These are phyloP conservation scores for Ceratobasidium sp. DNA, from an alignment of 1,284 basidiomycete genomes.

Conservation along the genomic window DNA sequence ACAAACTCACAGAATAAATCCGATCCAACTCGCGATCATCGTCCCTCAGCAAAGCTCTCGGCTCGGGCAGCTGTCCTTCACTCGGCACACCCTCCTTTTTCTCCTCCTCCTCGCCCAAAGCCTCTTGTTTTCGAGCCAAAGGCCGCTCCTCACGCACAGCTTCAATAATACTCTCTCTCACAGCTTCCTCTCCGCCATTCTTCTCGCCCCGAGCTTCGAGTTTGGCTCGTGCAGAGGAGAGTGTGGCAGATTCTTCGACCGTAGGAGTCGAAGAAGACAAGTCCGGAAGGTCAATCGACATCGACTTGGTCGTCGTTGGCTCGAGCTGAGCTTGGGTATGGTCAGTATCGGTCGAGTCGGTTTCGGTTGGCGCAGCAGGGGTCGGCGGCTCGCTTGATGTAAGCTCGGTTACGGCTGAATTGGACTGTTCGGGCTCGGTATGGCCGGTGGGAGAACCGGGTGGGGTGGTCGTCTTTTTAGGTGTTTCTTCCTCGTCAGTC, in stretches of 20 bases:
- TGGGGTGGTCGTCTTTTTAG: slow-evolving; percentile 22
- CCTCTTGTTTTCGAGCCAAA: slow-evolving; percentile 86
- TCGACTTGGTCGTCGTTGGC: background rate
- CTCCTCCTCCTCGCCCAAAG: slow-evolving; percentile 55
- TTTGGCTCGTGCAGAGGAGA: slow-evolving; percentile 37
- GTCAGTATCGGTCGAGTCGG: background rate
- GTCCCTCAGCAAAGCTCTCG: slow-evolving; percentile 82
- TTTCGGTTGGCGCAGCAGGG: background rate
- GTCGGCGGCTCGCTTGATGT: slow-evolving; percentile 11
- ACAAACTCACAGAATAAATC: slow-evolving; percentile 70
- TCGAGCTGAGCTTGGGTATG: background rate
- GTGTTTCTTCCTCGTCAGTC: background rate
- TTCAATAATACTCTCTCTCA: slow-evolving; percentile 64
- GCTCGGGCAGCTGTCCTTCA: slow-evolving; percentile 22
- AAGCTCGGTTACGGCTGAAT: background rate
- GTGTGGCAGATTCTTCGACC: slow-evolving; percentile 8
- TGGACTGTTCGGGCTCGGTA: slow-evolving; percentile 11
- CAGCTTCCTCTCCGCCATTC: slow-evolving; percentile 22
- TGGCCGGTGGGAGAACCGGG: background rate
- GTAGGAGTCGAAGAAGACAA: slow-evolving; percentile 19
- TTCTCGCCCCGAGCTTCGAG: slow-evolving; percentile 36
- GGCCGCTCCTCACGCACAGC: slow-evolving; percentile 87
- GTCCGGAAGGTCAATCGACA: background rate
- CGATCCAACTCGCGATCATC: slow-evolving; percentile 87
- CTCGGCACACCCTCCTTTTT: slow-evolving; percentile 1